phyloP scores from a whole-genome alignment of 345 rosid species.

The Eucalyptus erythrocorys region DNA sequence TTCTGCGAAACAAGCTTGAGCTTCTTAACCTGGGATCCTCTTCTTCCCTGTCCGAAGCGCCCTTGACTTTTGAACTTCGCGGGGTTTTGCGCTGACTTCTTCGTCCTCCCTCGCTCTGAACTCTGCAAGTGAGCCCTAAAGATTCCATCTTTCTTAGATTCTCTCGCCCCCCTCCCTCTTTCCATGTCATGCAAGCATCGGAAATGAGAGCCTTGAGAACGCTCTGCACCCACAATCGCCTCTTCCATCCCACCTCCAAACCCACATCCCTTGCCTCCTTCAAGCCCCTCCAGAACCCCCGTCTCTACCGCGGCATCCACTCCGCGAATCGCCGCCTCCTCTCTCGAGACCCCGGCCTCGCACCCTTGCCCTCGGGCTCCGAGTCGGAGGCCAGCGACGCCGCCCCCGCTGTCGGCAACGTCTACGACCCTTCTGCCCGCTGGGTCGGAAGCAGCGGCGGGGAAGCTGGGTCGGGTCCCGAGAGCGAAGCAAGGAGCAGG shows the following conservation, averaged over 20 bases:
- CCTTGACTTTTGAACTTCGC: background rate
- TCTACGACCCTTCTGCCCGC: background rate
- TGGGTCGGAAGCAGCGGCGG: background rate
- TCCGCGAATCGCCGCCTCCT: background rate
- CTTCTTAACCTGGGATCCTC: background rate
- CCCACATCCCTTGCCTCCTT: background rate
- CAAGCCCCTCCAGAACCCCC: background rate
- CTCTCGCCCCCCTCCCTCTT: background rate
- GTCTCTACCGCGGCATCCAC: background rate
- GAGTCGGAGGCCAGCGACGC: background rate
- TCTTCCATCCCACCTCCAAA: background rate
- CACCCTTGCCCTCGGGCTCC: background rate
- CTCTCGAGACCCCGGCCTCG: background rate
- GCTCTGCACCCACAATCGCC: background rate
- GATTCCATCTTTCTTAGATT: background rate
- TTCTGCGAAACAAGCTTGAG: too few species aligned
- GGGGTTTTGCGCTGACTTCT: background rate
- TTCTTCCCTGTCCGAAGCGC: background rate
- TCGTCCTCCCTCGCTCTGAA: background rate
- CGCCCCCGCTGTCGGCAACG: background rate
- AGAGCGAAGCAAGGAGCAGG: background rate
- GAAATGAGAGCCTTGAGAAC: slow-evolving; percentile 1
- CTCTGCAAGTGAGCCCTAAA: background rate
- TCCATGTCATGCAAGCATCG: background rate
- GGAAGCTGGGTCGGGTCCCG: background rate